Conservation (phyloP, 495 filamentous ascomycete species). For the Aspergillus sparsus region DNA sequence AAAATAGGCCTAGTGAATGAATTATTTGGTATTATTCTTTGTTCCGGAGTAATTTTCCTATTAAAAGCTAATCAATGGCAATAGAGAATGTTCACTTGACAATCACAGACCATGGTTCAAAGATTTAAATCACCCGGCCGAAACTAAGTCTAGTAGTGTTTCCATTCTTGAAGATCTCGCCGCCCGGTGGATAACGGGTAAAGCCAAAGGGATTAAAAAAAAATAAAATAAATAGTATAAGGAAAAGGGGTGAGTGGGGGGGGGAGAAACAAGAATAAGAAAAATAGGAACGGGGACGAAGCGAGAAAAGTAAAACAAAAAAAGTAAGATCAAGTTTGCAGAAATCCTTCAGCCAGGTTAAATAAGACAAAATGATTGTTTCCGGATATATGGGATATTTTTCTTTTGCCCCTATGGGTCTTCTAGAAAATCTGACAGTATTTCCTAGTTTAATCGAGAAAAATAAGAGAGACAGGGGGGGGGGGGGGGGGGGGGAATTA, state of each 20-base stretch:
- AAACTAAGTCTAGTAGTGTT: not conserved
- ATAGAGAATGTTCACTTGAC: too few relatives aligned
- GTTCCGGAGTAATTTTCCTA: not conserved
- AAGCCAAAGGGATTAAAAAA: too few relatives aligned
- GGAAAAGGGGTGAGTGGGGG: not conserved
- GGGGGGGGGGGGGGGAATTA: too few relatives aligned
- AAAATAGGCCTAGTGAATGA: not conserved
- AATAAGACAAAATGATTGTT: not conserved
- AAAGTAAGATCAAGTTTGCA: not conserved
- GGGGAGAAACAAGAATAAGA: not conserved
- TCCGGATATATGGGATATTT: too few relatives aligned
- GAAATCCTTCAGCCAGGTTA: not conserved
- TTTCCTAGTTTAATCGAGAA: too few relatives aligned
- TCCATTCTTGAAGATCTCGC: not conserved
- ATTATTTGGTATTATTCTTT: not conserved
- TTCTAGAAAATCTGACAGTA: not conserved
- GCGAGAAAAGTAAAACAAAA: not conserved
- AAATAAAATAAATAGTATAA: too few relatives aligned
- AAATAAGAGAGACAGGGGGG: not conserved
- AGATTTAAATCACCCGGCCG: not conserved
- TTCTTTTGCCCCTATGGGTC: not conserved
- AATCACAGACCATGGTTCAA: constrained; percentile 5
- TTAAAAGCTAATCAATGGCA: too few relatives aligned
- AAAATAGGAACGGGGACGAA: not conserved
- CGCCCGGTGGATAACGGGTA: not conserved